phyloP scores from a whole-genome alignment of 371 early-diverging fungal genomes.

The Zychaea mexicana region DNA sequence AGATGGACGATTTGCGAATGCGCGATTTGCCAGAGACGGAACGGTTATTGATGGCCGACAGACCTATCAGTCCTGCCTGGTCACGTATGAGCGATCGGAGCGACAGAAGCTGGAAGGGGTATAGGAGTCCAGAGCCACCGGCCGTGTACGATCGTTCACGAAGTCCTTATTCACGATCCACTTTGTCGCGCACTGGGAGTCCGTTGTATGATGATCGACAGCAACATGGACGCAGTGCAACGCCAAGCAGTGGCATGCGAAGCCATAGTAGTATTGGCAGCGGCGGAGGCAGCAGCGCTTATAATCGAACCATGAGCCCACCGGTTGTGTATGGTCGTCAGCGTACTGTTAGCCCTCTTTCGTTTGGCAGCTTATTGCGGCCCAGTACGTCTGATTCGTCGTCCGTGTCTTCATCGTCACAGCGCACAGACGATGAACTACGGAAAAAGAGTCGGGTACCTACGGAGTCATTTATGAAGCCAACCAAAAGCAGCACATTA shows the following conservation, averaged over 20 bases:
- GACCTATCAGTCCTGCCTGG: conserved; percentile 29
- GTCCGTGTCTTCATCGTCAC: conserved; percentile 9
- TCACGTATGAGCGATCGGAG: conserved; percentile 43
- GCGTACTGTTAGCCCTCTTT: conserved; percentile 20
- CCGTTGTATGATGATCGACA: conserved; percentile 14
- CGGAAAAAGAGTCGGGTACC: conserved; percentile 14
- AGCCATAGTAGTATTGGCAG: conserved; percentile 6
- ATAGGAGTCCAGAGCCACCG: conserved; percentile 26
- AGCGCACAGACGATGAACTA: background rate
- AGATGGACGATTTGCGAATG: conserved; percentile 53
- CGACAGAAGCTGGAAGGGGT: conserved; percentile 25
- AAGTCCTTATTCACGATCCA: conserved; percentile 22
- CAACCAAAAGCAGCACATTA: conserved; percentile 30
- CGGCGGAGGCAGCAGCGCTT: no score
- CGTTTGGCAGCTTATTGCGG: conserved; percentile 14
- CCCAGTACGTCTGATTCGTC: conserved; percentile 25
- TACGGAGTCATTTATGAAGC: conserved; percentile 32
- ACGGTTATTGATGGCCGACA: conserved; percentile 21
- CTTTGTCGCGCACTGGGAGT: conserved; percentile 16
- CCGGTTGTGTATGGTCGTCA: conserved; percentile 11
- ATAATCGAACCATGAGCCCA: conserved; percentile 5
- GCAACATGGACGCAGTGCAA: conserved; percentile 23
- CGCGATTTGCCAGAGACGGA: conserved; percentile 56
- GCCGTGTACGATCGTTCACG: conserved; percentile 14
- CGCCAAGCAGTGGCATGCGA: conserved; percentile 21